Conservation (phyloP, 345 rosid species). For the Salix koriyanagi region DNA sequence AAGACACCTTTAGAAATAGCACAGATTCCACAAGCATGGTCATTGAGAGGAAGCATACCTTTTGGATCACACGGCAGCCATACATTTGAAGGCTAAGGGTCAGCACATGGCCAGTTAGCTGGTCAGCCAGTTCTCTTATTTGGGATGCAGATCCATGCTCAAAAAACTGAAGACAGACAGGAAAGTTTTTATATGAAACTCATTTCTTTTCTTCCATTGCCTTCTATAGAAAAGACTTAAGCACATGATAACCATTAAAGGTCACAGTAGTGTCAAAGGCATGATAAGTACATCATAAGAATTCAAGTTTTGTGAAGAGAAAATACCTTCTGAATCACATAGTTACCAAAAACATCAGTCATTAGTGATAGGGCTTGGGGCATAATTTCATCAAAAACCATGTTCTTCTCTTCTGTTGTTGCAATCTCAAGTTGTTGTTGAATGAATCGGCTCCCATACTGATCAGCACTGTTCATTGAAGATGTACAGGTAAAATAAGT, state of each 20-base stretch:
- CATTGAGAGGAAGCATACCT: conserved; percentile 38
- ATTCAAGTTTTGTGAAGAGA: background rate
- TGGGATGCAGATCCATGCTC: conserved; percentile 90
- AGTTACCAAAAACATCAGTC: conserved; percentile 96
- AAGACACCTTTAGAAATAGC: background rate
- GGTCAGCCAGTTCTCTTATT: conserved; percentile 76
- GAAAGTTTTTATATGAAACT: background rate
- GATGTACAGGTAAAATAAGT: conserved; percentile 3
- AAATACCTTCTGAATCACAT: conserved; percentile 89
- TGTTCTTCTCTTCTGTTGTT: conserved; percentile 70
- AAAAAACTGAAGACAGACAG: conserved; percentile 57
- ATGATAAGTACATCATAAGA: background rate
- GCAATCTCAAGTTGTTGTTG: conserved; percentile 97
- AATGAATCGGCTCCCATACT: conserved; percentile 93
- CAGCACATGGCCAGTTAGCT: conserved; percentile 74
- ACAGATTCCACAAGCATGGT: background rate
- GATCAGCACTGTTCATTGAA: conserved; percentile 61
- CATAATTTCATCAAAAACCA: conserved; percentile 89
- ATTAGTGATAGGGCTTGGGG: conserved; percentile 73
- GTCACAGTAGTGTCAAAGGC: background rate
- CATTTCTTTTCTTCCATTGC: background rate
- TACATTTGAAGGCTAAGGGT: conserved; percentile 95
- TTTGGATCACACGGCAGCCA: conserved; percentile 96
- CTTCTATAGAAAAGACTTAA: background rate
- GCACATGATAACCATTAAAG: conserved; percentile 10